Evolutionary conservation across 306 rosid genomes (phyloP).

Genomic region (Albizia julibrissin): DNA sequence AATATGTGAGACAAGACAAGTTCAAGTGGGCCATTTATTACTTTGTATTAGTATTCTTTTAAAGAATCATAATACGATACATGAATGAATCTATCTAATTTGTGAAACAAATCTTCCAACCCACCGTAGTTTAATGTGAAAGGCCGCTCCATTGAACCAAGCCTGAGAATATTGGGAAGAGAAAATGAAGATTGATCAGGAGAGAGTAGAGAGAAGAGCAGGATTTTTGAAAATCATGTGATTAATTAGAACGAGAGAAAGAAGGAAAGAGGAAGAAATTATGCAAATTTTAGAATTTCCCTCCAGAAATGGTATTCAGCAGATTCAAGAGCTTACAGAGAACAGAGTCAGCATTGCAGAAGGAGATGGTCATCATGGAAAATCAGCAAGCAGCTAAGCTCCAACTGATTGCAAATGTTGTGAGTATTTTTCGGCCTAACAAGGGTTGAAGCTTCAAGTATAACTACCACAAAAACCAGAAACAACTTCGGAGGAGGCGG

Average conservation of each 20-base stretch:
- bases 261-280: not conserved
- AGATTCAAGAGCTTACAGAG: constrained; percentile 52
- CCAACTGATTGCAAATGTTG: not conserved
- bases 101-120: too few relatives aligned
- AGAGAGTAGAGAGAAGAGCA: not conserved
- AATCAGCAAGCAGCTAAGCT: constrained; percentile 20
- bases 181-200: constrained; percentile 1
- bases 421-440: not conserved
- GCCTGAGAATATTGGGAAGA: constrained; percentile 17
- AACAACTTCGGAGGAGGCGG: not conserved
- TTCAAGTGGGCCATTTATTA: constrained; percentile 40
- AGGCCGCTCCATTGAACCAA: constrained; percentile 27
- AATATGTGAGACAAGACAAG: constrained; percentile 14
- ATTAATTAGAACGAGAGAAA: constrained; percentile 5
- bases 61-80: constrained; percentile 37
- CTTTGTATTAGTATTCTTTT: constrained; percentile 1
- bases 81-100: constrained; percentile 57
- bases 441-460: not conserved
- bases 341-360: constrained; percentile 80
- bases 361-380: constrained; percentile 64
- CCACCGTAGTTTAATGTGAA: too few relatives aligned
- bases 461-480: not conserved
- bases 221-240: constrained; percentile 25
- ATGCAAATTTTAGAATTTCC: too few relatives aligned
- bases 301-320: not conserved